phyloP scores from a whole-genome alignment of 2,329 filamentous ascomycete genomes.

The Fusarium transvaalense region DNA sequence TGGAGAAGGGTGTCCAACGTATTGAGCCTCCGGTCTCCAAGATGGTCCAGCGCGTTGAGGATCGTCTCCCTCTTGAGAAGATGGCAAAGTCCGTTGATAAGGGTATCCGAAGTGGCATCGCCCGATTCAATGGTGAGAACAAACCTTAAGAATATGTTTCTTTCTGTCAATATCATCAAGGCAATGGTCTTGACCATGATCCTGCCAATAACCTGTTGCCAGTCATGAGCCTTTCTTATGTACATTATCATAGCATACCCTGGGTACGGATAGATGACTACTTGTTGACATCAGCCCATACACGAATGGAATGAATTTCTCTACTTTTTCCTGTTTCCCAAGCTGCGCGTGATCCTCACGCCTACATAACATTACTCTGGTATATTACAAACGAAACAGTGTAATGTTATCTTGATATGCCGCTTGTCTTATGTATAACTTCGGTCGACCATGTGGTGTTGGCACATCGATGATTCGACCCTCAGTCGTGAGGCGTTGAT shows the following conservation, averaged over 20 bases:
- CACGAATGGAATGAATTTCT: slow-evolving; percentile 28
- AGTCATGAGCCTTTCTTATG: slow-evolving; percentile 27
- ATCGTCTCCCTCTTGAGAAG: slow-evolving; percentile 63
- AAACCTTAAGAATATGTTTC: slow-evolving; percentile 30
- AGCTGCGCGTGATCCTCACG: neutral
- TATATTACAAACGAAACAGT: too few relatives aligned
- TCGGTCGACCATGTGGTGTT: too few relatives aligned
- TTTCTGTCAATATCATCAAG: neutral
- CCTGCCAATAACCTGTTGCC: neutral
- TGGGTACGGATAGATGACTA: slow-evolving; percentile 33
- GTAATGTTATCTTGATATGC: too few relatives aligned
- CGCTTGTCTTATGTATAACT: too few relatives aligned
- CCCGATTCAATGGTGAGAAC: slow-evolving; percentile 52
- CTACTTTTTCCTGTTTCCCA: neutral
- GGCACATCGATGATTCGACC: too few relatives aligned
- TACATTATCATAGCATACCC: slow-evolving; percentile 43
- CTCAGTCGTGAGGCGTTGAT: neutral
- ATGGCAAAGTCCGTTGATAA: slow-evolving; percentile 63
- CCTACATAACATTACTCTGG: too few relatives aligned
- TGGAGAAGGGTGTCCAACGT: slow-evolving; percentile 61
- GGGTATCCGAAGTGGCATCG: slow-evolving; percentile 62
- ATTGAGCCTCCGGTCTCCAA: slow-evolving; percentile 62
- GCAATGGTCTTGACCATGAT: neutral
- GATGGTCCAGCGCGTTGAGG: slow-evolving; percentile 61
- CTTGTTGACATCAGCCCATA: slow-evolving; percentile 18